Evolutionary conservation across 2,329 filamentous ascomycete species (phyloP), one percentile per base, ranked within the genome.

Genomic region (Fusarium sp.): DNA sequence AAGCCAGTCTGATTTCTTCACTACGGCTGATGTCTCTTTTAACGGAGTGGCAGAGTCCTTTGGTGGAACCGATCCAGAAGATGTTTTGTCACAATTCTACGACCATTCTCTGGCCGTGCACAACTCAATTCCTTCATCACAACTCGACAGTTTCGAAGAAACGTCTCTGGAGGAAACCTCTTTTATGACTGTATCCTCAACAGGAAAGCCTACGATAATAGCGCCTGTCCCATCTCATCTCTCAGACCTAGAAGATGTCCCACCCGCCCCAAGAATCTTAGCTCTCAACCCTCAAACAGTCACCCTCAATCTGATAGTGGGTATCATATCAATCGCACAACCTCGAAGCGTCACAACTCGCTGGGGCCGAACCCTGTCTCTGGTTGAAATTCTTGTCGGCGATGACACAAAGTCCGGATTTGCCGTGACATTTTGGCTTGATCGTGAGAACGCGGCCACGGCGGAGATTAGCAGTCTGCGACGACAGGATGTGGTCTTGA

Each of bases 391-490:
- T 3, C 85, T 95, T 1, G 91, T 98, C 1, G 95, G 94, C 6
- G 96, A 98, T 81, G 94, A 98, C 61, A 97, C 95, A 0, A 90
- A 88, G 73, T 90, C 94, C 0, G 93, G 93, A 3, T 97, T 98
- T 83, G 90, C 88, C 31, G 87, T 98, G 65, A 95, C 93, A 4
- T 95, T 97, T 81, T 98, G 96, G 96, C 85, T 97, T 2, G 83
- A 88, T 5, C 74, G 73, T 5, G 73, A 85, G 77, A 45, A 81
- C 85, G 68, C 82, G 5, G 68, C 63, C 0, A 71, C 75, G 10
- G 80, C 80, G 33, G 74, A 78, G 4, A 77, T 88, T 11, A 81
- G 84, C 2, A 82, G 80, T 0, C 83, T 97, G 35, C 87, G 92
- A 54, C 84, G 91, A 0, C 92, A 93, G 76, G 95, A 98, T 79